Conservation (phyloP, 768 basidiomycete species). For the Russula sp. region DNA sequence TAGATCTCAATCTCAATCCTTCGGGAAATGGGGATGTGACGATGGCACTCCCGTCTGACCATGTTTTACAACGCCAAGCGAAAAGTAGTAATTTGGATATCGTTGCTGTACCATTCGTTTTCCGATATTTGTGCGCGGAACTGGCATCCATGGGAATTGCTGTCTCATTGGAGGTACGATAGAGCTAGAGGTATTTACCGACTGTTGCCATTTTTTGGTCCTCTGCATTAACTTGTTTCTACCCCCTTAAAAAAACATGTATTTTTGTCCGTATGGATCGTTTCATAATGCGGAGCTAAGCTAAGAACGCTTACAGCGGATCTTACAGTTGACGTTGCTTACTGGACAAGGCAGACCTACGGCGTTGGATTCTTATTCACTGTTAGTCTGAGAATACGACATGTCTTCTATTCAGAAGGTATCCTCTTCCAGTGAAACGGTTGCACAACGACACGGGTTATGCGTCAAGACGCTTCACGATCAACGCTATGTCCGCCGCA, state of each 20-base stretch:
- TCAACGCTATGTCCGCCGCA: not conserved
- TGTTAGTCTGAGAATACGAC: too few relatives aligned
- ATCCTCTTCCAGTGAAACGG: not conserved
- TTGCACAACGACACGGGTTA: not conserved
- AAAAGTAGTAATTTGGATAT: conserved; percentile 89
- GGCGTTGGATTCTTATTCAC: not conserved
- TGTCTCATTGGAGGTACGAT: conserved; percentile 72
- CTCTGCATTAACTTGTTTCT: not conserved
- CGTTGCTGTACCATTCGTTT: conserved; percentile 93
- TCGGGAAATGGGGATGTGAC: conserved; percentile 49
- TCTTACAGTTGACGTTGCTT: not conserved
- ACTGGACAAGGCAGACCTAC: not conserved
- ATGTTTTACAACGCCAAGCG: conserved; percentile 54
- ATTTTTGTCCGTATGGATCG: not conserved
- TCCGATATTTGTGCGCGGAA: conserved; percentile 92
- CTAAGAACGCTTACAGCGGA: not conserved
- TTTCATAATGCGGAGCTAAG: not conserved
- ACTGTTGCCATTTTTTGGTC: not conserved
- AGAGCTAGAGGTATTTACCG: conserved; percentile 24
- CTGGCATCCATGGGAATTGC: conserved; percentile 98
- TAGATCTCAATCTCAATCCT: conserved; percentile 42
- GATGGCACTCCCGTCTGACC: conserved; percentile 63
- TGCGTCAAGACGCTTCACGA: not conserved
- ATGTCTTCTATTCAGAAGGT: not conserved
- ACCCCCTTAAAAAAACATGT: not conserved